Evolutionary conservation across 768 basidiomycete genomes (phyloP), one percentile per base, ranked within the genome.

Genomic region (Tylopilus sp.): DNA sequence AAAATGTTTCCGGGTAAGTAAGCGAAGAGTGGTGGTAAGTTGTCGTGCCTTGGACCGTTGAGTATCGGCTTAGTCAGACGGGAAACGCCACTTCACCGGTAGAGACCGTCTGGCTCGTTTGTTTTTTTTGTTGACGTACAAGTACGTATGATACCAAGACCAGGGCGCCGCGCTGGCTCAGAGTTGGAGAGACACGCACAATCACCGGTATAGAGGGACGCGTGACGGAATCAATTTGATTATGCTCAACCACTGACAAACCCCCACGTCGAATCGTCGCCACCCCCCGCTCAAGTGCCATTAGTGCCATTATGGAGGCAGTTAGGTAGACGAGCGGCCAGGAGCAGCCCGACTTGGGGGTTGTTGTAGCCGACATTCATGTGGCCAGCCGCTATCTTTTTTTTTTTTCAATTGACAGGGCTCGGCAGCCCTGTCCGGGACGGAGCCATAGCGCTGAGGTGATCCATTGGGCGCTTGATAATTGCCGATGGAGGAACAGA

Each of bases 21-120:
- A 60, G 54, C 53, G 57, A 56, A 46, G 41, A 53, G 46, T 48
- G 33, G n/a, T 49, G 48, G n/a, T n/a, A n/a, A n/a, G n/a, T 57
- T 40, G 31, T 40, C 15, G 56, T 40, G 22, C 49, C 50, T 54
- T 35, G 52, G 30, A 40, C 35, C 26, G 49, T n/a, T n/a, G n/a
- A n/a, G n/a, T 20, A 51, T 10, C 6, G 10, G 62, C 62, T 65
- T 68, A 65, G 62, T 68, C 65, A 69, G 67, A 56, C 64, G 64
- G 66, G 43, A 64, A 55, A 44, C 44, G 54, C 62, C 65, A 66
- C 57, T 48, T 44, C 40, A 30, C 28, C 11, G 11, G 4, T 26
- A 26, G 25, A 28, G 28, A 28, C 28, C 8, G 28, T 28, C 12
- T 9, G 31, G 31, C 15, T 31, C 13, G 31, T 31, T 13, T 28